A percentile compares a stretch with the other conserved stretches of the same genome.
Conservation (phyloP, 202 grass and related monocot genomes). For the Panicum hallii region DNA sequence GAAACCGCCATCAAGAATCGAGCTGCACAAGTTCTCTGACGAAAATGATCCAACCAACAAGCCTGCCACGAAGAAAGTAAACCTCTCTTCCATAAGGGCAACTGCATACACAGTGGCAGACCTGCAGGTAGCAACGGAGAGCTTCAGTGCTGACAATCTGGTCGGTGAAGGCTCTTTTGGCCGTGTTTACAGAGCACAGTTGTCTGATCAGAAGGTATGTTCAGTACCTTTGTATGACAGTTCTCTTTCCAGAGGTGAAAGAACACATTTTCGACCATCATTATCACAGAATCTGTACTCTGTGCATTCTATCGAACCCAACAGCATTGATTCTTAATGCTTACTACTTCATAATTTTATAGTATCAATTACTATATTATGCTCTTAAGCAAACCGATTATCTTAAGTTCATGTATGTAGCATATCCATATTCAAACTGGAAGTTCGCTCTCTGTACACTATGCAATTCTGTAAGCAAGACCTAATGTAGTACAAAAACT, state of each 20-base stretch:
- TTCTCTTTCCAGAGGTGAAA: conserved; percentile 28
- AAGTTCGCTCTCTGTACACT: background rate
- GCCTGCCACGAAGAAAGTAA: conserved; percentile 53
- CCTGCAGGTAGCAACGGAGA: conserved; percentile 80
- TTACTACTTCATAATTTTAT: background rate
- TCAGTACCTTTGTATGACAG: background rate
- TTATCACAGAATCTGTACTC: background rate
- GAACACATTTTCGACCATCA: background rate
- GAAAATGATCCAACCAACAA: conserved; percentile 67
- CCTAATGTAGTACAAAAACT: background rate
- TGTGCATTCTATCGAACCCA: background rate
- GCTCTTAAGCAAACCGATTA: background rate
- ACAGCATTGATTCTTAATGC: conserved; percentile 1
- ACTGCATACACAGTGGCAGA: conserved; percentile 81
- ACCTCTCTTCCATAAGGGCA: conserved; percentile 65
- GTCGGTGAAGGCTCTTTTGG: conserved; percentile 80
- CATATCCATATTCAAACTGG: background rate
- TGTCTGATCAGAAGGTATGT: conserved; percentile 72
- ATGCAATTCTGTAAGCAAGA: background rate
- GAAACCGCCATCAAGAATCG: conserved; percentile 84
- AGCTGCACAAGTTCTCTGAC: conserved; percentile 63
- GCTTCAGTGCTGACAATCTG: conserved; percentile 79
- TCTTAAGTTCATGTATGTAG: background rate
- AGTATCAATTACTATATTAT: background rate
- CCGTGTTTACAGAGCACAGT: conserved; percentile 65